These are phyloP conservation scores for Marasmius fiardii DNA, from an alignment of 1,284 basidiomycete species.

Conservation along the genomic window DNA sequence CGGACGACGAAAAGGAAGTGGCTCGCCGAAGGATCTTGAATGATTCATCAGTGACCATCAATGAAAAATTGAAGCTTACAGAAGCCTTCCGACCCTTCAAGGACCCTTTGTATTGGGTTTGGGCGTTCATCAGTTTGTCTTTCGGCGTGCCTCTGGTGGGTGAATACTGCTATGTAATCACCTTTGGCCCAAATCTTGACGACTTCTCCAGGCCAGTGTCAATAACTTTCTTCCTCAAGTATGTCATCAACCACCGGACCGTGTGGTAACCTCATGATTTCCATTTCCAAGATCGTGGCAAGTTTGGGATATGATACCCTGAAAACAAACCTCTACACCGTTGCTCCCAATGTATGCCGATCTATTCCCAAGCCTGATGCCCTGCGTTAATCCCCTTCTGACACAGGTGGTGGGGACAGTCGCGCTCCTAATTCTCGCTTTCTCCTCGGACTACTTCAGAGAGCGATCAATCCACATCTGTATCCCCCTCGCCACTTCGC, in stretches of 20 bases:
- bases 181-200: not conserved
- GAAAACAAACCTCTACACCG: conserved; percentile 48
- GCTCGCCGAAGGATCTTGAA: conserved; percentile 40
- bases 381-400: not conserved
- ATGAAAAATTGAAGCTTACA: conserved; percentile 39
- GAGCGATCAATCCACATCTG: conserved; percentile 46
- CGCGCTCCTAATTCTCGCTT: conserved; percentile 42
- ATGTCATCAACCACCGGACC: not conserved
- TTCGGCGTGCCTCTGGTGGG: conserved; percentile 40
- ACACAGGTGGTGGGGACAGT: conserved; percentile 26
- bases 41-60: conserved; percentile 45
- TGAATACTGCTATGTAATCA: not conserved
- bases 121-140: conserved; percentile 39
- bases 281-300: conserved; percentile 37
- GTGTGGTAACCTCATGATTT: not conserved
- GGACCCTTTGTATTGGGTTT: conserved; percentile 41
- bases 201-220: conserved; percentile 31
- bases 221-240: conserved; percentile 43
- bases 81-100: conserved; percentile 44
- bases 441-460: conserved; percentile 49
- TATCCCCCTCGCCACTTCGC: conserved; percentile 36
- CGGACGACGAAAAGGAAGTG: conserved; percentile 38
- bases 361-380: not conserved
- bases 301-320: conserved; percentile 47
- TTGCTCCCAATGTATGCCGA: conserved; percentile 48